Base-by-base conservation (phyloP, 805 yeast genomes). In the Kuraishia hungarica region DNA sequence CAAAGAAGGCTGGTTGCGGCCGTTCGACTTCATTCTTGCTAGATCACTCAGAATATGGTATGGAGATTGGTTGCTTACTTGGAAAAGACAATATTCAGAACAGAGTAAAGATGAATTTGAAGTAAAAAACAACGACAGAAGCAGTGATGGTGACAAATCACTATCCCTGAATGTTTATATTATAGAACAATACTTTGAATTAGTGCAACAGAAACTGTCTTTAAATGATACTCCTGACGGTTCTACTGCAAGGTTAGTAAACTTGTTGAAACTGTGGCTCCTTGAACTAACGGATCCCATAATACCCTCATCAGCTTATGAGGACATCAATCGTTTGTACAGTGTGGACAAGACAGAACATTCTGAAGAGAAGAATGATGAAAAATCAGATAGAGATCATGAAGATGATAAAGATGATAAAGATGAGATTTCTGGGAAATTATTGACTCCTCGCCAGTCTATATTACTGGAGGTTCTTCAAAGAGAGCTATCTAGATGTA, bases 281-380 rank as follows among this genome's bases (percentile, higher is more conserved):
- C 51, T 54, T 28, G 56, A 54, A 29, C 35, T 54, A 23, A 51
- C 43, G 13, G 51, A 39, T 21, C 22, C 54, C 10, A 46, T 54
- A 7, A 51, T 54, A 10, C 51, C 51, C 5, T 39, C 47, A 7
- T 22, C 39, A n/a, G 53, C 56, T 3, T 51, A 51, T 39, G 39
- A 20, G 22, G 48, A 51, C 11, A 20, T 54, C n/a, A 17, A 7
- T 13, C n/a, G 11, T 3, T 13, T 35, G 43, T 35, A 35, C 11
- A 3, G 17, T 2, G 4, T 15, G n/a, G 43, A 35, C 35, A 11
- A 28, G 6, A 11, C 10, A 28, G 35, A 11, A 11, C 35, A 11
- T 11, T 28, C 35, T 11, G 35, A 6, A 28, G 35, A 28, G 35
- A 6, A n/a, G n/a, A n/a, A n/a, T n/a, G n/a, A n/a, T n/a, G n/a